Evolutionary conservation across 495 filamentous ascomycete species (phyloP), one percentile per base, ranked within the genome.

Genomic region (Ascobolus immersus): DNA sequence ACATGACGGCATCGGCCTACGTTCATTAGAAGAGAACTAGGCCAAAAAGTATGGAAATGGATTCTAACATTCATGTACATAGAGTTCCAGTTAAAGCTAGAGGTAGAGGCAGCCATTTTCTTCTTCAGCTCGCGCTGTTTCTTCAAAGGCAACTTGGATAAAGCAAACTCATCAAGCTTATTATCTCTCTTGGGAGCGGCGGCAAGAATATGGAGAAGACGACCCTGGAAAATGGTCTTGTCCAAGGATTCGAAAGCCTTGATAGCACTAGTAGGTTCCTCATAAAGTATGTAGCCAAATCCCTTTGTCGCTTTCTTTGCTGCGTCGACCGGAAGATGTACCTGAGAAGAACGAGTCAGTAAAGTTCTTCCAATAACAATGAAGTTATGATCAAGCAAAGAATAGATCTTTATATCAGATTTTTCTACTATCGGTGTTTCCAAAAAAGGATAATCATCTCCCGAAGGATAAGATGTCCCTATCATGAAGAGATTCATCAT

Each of bases 381-480:
- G 12, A 36, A 40, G 39, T 42, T 45, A 48, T 47, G 40, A 36
- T 42, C n/a, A 35, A 39, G 32, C 15, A 20, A 33, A 40, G 28
- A 39, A 32, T 41, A 47, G 53, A 49, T 53, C 39, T 52, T 67
- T 30, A 14, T 21, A 28, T 43, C 43, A 47, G 44, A 43, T 13
- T 26, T 33, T 41, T 42, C 28, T 47, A 47, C 44, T 47, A 47
- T 47, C 39, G 38, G n/a, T 37, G 39, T 28, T 36, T 43, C 24
- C 64, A 73, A 62, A 60, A 56, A 43, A 48, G 47, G 62, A 69
- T 66, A 71, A 60, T 67, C 62, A 74, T 75, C 69, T 76, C 75
- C 73, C 72, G 72, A 69, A 73, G 69, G 71, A 86, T 93, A 69
- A 75, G 81, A 64, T 94, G 84, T 93, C 86, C 86, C 86, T 94